Base-by-base conservation (phyloP, 2,329 filamentous ascomycete genomes). In the Nemania sp. region DNA sequence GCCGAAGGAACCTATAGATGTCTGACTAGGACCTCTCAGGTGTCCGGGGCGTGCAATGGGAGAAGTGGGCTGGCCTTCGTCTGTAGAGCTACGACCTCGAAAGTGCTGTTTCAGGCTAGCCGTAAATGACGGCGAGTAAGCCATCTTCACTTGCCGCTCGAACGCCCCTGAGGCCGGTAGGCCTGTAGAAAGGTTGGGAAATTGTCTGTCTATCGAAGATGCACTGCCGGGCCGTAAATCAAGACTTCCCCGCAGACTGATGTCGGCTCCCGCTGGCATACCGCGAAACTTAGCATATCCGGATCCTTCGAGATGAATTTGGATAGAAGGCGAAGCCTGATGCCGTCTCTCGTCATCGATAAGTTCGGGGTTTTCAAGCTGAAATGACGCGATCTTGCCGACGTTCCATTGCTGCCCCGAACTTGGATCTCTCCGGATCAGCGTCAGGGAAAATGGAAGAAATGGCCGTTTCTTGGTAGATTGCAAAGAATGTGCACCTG, bases 401-500 rank as follows among this genome's bases (percentile, higher is more conserved):
- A 91, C 80, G 65, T 91, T 91, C 87, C 88, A 91, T 68, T 91
- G 89, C 49, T 77, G 78, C 6, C 84, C 83, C 7, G 85, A 82
- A 19, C 80, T 77, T 1, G 86, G 86, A 66, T 91, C 86, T 59
- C 88, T 82, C n/a, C 89, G 84, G 63, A 91, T 90, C 12, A 92
- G 70, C 0, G 83, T 86, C 12, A 85, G 71, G 2, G 76, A 78
- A 58, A 83, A 84, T 0, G 80, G 76, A 0, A 71, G 69, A 41
- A 73, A 69, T 6, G 68, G 61, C 19, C 64, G 67, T 41, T 60
- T 65, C 47, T 72, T 75, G 20, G 59, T 65, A 2, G 75, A 75
- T 1, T 75, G 77, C 0, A 70, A 68, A 0, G 75, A 73, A 22
- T 59, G 53, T 24, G 52, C 23, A 23, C 42, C 41, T 15, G 17